Base-by-base conservation (phyloP, 1,139 yeast species). In the Hyphopichia wangnamkhiaoensis region DNA sequence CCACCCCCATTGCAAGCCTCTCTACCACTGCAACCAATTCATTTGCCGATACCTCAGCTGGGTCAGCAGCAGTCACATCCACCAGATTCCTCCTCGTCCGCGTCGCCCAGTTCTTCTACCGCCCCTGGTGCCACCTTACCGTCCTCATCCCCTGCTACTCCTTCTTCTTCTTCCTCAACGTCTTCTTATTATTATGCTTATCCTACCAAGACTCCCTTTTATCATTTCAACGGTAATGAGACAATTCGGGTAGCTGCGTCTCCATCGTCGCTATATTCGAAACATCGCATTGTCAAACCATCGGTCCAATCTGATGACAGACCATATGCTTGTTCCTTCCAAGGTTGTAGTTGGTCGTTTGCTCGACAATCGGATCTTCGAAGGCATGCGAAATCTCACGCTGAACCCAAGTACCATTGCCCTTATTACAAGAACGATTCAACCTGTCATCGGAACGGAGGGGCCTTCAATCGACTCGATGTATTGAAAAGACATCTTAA, bases 401-500 rank as follows among this genome's bases (percentile, higher is more conserved):
- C 73, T 25, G 72, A 74, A 33, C 90, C 90, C 1, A 73, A 71
- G 45, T 80, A 80, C 53, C 80, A 77, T 47, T 84, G 93, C 55
- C 91, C 93, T 1, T 84, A 74, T 57, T 82, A 85, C 84, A 69
- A 70, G 38, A 65, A 71, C 34, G 85, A 81, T 46, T 79, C 82
- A 2, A 76, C 85, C 2, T 84, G 90, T 54, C 91, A 83, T 55
- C 70, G 84, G 37, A 82, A 82, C 46, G 86, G 84, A 10, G 90
- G 90, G 4, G 76, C 85, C 0, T 84, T 84, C 58, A 80, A 79
- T 50, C 65, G 91, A 37, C 62, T 82, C 41, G 91, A 84, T 50
- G 90, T 84, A 24, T 63, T 84, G 45, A 84, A 83, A 48, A 69
- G 91, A 37, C 91, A 84, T 56, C 63, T 84, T 41, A 71, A 76